Percentiles rank a stretch among this genome's conserved stretches.
These are phyloP conservation scores for Xylaria acuta DNA, from an alignment of 495 filamentous ascomycete species.

Conservation along the genomic window DNA sequence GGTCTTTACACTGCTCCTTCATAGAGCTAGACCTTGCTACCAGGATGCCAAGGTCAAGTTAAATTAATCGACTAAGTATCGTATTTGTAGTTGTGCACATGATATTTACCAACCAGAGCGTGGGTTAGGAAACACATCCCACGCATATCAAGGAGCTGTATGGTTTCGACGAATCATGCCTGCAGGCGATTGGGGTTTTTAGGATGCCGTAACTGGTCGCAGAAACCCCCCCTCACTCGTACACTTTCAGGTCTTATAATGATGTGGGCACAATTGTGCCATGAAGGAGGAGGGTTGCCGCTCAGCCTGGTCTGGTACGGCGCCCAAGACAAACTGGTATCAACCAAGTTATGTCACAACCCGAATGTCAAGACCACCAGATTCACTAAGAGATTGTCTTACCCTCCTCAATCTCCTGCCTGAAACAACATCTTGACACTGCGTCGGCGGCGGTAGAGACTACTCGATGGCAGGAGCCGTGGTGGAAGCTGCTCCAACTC, in stretches of 20 bases:
- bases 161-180: neutral
- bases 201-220: neutral
- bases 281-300: neutral
- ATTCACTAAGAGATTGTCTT: neutral
- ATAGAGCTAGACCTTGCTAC: neutral
- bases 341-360: neutral
- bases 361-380: neutral
- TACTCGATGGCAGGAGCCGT: neutral
- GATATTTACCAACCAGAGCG: neutral
- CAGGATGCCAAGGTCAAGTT: neutral
- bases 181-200: neutral
- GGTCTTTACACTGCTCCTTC: neutral
- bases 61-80: neutral
- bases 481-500: neutral
- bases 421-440: neutral
- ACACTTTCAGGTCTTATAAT: neutral
- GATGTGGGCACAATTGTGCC: neutral
- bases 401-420: neutral
- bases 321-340: neutral
- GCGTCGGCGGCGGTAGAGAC: neutral
- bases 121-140: too few species aligned
- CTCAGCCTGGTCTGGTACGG: neutral
- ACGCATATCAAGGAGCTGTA: neutral
- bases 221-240: neutral
- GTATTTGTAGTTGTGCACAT: neutral